Conservation (phyloP, 768 basidiomycete species). For the Podaxis sp. region DNA sequence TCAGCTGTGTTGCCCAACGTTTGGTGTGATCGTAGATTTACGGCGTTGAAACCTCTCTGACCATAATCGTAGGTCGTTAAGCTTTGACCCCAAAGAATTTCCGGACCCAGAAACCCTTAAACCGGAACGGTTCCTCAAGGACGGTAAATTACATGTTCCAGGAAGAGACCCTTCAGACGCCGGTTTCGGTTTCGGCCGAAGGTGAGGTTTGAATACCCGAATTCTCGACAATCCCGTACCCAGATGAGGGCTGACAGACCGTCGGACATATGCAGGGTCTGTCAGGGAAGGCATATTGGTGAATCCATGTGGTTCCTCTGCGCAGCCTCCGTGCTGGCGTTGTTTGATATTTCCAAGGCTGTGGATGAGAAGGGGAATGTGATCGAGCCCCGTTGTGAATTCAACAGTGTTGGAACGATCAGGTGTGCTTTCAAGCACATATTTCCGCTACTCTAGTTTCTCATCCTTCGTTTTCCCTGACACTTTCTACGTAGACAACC, state of each 20-base stretch:
- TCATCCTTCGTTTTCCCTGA: neutral
- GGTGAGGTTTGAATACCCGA: slow-evolving; percentile 28
- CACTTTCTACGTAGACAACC: slow-evolving; percentile 14
- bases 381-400: slow-evolving; percentile 14
- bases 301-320: slow-evolving; percentile 18
- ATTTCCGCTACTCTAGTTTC: neutral
- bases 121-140: slow-evolving; percentile 48
- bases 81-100: slow-evolving; percentile 46
- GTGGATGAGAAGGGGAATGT: slow-evolving; percentile 15
- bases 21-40: neutral
- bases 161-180: slow-evolving; percentile 43
- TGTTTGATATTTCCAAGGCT: slow-evolving; percentile 17
- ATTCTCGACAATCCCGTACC: neutral
- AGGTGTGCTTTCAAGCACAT: neutral
- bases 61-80: slow-evolving; percentile 33
- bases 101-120: slow-evolving; percentile 42
- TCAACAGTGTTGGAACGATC: slow-evolving; percentile 11
- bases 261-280: slow-evolving; percentile 17
- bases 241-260: neutral
- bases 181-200: slow-evolving; percentile 57
- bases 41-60: neutral
- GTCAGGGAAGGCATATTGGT: slow-evolving; percentile 24
- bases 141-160: slow-evolving; percentile 31
- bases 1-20: slow-evolving; percentile 13
- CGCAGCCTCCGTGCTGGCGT: slow-evolving; percentile 17